phyloP scores from a whole-genome alignment of 768 basidiomycete genomes.

The Termitomyces sp. region DNA sequence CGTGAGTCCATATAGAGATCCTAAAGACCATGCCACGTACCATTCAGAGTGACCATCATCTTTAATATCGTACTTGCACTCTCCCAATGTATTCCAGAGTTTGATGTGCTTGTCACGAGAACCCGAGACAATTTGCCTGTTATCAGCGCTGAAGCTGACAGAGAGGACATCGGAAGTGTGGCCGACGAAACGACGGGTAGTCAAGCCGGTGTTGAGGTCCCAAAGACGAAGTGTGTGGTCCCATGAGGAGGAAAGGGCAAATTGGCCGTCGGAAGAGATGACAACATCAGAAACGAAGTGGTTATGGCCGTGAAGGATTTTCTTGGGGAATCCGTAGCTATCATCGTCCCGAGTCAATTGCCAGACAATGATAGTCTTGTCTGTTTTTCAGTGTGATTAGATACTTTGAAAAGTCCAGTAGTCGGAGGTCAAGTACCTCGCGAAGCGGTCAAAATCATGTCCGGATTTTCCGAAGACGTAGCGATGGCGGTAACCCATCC shows the following conservation, averaged over 20 bases:
- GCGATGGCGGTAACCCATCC: conserved; percentile 99
- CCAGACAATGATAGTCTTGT: conserved; percentile 99
- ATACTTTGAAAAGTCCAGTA: neutral
- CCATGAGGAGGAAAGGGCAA: conserved; percentile 98
- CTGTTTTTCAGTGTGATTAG: conserved; percentile 38
- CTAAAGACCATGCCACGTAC: conserved; percentile 33
- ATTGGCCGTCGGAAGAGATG: conserved; percentile 98
- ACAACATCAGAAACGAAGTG: conserved; percentile 99
- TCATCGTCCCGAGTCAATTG: conserved; percentile 92
- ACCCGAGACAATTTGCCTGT: conserved; percentile 98
- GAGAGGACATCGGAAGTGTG: conserved; percentile 98
- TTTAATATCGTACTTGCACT: conserved; percentile 99
- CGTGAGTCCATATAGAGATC: neutral
- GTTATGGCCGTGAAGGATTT: conserved; percentile 97
- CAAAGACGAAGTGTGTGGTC: conserved; percentile 99
- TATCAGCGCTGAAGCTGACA: conserved; percentile 99
- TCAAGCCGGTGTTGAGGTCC: conserved; percentile 97
- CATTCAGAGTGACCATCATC: conserved; percentile 98
- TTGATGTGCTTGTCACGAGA: conserved; percentile 97
- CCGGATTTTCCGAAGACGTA: conserved; percentile 97
- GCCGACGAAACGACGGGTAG: conserved; percentile 96
- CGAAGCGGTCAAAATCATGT: conserved; percentile 98
- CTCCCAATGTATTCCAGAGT: conserved; percentile 99
- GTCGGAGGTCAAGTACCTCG: conserved; percentile 57
- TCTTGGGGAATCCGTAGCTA: conserved; percentile 93